Evolutionary conservation across 345 rosid genomes (phyloP), one percentile per base, ranked within the genome.

Genomic region (Chamaenerion angustifolium): DNA sequence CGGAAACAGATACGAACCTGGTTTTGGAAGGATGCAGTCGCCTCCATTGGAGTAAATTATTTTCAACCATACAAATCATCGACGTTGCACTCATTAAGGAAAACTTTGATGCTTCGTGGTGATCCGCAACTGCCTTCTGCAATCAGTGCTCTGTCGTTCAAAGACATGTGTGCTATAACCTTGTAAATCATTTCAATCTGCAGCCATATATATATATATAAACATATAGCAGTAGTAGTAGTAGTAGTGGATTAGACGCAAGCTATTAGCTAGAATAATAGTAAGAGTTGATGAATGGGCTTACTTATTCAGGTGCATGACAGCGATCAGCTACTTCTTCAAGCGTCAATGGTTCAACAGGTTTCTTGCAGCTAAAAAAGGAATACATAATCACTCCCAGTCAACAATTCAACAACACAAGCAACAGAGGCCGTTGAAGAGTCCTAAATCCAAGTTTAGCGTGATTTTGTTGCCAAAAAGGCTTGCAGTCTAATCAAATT

Each of bases 101-200:
- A 86, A 57, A 90, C 95, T 76, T 83, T 83, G 62, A 92, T 51
- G 71, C 95, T 83, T 43, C 88, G 73, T 0, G 95, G 98, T 40
- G 98, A 92, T 52, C 96, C 96, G 43, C 98, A 92, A 64, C 71
- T 72, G 52, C 94, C 98, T 74, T 92, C 96, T 8, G 89, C 96
- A 52, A 92, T 75, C 42, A 87, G 56, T 46, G 89, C 96, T 80
- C 95, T 76, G 59, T 80, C 95, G 12, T 92, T 92, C 35, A 93
- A 95, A 51, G 87, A 93, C 94, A 86, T 92, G 69, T 87, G 98
- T 0, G 83, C 77, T n/a, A 87, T 67, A 48, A 92, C 87, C 75
- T 87, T 92, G 79, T 86, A 78, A 45, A 92, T 84, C 93, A 92
- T 92, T 70, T 92, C 98, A n/a, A 84, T 82, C 98, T 92, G 87